A percentile compares a stretch with the other conserved stretches of the same genome.
phyloP scores from a whole-genome alignment of 2,329 filamentous ascomycete species.

The Ceratocystis papillata region DNA sequence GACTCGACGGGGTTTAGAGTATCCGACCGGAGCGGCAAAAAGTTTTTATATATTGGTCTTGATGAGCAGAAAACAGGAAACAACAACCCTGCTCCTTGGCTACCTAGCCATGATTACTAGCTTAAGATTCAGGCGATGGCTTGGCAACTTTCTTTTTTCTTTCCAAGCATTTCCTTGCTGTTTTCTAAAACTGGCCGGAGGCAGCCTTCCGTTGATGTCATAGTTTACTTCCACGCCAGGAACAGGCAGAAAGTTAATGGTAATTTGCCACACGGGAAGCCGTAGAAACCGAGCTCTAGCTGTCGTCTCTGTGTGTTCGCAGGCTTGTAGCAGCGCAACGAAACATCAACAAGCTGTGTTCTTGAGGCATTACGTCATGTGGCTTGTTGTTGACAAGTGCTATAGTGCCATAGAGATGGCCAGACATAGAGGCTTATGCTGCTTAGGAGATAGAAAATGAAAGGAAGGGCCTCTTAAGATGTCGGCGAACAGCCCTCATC shows the following conservation, averaged over 20 bases:
- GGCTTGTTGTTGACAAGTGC: not conserved
- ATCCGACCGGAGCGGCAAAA: not conserved
- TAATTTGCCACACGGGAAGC: slow-evolving; percentile 5
- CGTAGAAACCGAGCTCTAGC: not conserved
- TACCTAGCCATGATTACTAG: not conserved
- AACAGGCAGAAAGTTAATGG: not conserved
- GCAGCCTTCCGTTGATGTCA: not conserved
- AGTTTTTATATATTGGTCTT: not conserved
- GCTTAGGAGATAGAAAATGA: not conserved
- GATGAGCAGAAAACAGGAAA: not conserved
- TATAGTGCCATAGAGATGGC: not conserved
- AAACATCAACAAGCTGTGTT: not conserved
- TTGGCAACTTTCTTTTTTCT: not conserved
- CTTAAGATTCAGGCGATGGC: not conserved
- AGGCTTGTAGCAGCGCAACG: too few species aligned
- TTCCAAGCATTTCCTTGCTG: not conserved
- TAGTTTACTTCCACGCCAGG: not conserved
- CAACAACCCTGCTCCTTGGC: not conserved
- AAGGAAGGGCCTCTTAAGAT: not conserved
- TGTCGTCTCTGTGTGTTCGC: not conserved
- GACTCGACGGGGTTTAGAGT: not conserved
- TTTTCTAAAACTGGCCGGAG: not conserved
- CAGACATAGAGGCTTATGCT: not conserved
- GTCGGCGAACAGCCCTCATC: not conserved
- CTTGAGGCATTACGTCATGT: not conserved